Evolutionary conservation across 2,329 filamentous ascomycete species (phyloP).

Genomic region (Penicillium sp.): DNA sequence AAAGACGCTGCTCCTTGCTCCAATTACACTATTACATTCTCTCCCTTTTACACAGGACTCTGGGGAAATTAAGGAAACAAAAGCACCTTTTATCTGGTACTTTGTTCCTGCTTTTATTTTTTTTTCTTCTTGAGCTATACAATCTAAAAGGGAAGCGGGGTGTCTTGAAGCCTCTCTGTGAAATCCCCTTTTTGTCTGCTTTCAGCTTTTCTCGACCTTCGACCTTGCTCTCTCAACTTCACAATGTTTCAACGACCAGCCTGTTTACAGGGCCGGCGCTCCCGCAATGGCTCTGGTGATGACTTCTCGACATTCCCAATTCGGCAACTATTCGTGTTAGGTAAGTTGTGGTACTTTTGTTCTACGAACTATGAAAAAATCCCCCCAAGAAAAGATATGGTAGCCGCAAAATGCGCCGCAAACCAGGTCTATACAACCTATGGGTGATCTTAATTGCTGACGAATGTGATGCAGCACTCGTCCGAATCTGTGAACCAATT

Average conservation of each 20-base stretch:
- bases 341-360: conserved; percentile 40
- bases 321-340: conserved; percentile 54
- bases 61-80: conserved; percentile 30
- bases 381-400: neutral
- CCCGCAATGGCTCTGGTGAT: conserved; percentile 27
- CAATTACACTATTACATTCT: conserved; percentile 31
- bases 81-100: conserved; percentile 30
- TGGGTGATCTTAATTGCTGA: conserved; percentile 6
- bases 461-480: conserved; percentile 62
- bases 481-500: conserved; percentile 96
- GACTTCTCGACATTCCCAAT: conserved; percentile 54
- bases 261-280: conserved; percentile 34
- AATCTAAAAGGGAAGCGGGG: conserved; percentile 20
- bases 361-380: conserved; percentile 16
- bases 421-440: neutral
- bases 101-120: conserved; percentile 20
- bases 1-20: conserved; percentile 25
- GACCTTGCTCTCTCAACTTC: neutral
- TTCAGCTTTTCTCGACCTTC: neutral
- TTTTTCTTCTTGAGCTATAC: neutral
- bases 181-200: conserved; percentile 1
- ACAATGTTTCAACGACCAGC: conserved; percentile 38
- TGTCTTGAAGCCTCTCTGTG: conserved; percentile 3
- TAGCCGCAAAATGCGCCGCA: conserved; percentile 3
- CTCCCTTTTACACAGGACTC: conserved; percentile 28